These are phyloP conservation scores for Erodium moschatum DNA, from an alignment of 441 rosid genomes.

Conservation along the genomic window DNA sequence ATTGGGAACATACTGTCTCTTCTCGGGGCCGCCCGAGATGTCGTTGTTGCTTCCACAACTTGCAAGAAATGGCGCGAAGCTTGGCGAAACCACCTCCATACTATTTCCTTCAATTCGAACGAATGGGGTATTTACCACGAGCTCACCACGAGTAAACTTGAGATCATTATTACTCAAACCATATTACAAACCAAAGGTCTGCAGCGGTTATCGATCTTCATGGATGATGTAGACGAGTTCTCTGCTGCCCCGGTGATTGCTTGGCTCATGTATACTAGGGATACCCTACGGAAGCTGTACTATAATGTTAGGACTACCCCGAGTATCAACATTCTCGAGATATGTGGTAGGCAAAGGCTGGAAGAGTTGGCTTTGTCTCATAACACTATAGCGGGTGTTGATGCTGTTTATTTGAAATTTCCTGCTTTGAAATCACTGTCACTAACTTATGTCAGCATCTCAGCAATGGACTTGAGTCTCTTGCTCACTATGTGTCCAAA, in stretches of 20 bases:
- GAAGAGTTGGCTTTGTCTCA: constrained; percentile 46
- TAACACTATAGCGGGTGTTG: constrained; percentile 50
- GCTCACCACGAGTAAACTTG: constrained; percentile 35
- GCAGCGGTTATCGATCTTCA: constrained; percentile 49
- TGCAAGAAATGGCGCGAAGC: constrained; percentile 72
- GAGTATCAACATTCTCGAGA: constrained; percentile 58
- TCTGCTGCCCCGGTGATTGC: constrained; percentile 62
- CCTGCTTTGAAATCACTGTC: constrained; percentile 70
- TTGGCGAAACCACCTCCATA: constrained; percentile 43
- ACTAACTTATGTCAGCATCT: constrained; percentile 49
- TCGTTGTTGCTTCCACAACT: constrained; percentile 57
- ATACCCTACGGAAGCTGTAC: constrained; percentile 42
- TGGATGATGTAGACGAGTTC: constrained; percentile 60
- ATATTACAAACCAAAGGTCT: constrained; percentile 65
- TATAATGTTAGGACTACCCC: constrained; percentile 55
- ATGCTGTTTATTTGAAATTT: constrained; percentile 47
- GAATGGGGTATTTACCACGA: constrained; percentile 46
- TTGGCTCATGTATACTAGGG: constrained; percentile 73
- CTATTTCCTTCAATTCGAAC: constrained; percentile 46
- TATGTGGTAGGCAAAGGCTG: constrained; percentile 62
- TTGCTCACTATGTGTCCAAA: constrained; percentile 53
- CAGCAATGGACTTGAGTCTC: constrained; percentile 56
- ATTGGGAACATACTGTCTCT: constrained; percentile 61
- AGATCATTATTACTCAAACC: constrained; percentile 62
- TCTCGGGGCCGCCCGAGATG: constrained; percentile 48